Evolutionary conservation across 331 rosid species (phyloP), one percentile per base, ranked within the genome.

Genomic region (Erythrophleum ivorense): DNA sequence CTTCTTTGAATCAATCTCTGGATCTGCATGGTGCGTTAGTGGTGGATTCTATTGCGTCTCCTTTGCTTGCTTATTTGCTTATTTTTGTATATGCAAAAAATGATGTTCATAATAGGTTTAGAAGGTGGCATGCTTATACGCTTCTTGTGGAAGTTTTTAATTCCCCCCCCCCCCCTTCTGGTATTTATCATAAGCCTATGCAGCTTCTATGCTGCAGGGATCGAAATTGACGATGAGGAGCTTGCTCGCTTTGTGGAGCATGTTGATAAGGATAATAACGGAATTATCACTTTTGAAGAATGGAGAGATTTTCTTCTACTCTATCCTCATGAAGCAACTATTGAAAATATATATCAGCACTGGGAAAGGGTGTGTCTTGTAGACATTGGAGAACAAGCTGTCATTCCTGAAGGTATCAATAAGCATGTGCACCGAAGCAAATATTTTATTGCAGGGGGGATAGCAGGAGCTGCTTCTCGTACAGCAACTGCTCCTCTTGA

Each of bases 281-380:
- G 97, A 48, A 90, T 88, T 77, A 92, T 92, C 81, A 92, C 97
- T 60, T 92, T 92, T 84, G 97, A 92, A 89, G 97, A 92, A 48
- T 92, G 97, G 97, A 85, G 97, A 79, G 97, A 92, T 84, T 92
- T 92, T 89, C 94, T 92, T 73, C 91, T 92, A 33, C 94, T 92
- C 18, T 92, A 92, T 88, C 97, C 97, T 24, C 97, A 92, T 73
- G 97, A 92, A 82, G 97, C 94, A 82, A 82, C 95, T 34, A 82
- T 92, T 45, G 97, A 92, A 85, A 92, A 90, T 71, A 92, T 92
- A 86, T 92, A 90, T 84, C 97, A 92, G 2, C 94, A 92, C 59
- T 90, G 93, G 93, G 97, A 89, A 84, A 87, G 97, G 83, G 91
- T 92, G 74, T 92, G 88, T 81, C 92, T 90, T 24, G 97, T 90